These are phyloP conservation scores for Globisporangium ultimum DNA, from an alignment of 352 stramenopile genomes.

Conservation along the genomic window DNA sequence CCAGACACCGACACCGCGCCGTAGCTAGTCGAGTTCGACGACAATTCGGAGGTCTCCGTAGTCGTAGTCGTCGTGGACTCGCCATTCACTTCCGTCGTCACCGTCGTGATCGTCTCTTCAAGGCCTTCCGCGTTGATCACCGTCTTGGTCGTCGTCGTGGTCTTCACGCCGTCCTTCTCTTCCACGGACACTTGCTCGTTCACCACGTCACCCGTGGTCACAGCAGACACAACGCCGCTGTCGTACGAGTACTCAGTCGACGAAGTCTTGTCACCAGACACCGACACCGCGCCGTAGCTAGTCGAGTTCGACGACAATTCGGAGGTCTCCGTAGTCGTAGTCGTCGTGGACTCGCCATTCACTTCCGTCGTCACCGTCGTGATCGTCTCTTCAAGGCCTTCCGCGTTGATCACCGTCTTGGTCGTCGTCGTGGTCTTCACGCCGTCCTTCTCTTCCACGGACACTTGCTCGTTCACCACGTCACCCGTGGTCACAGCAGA, in stretches of 20 bases:
- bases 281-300: no score
- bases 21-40: not conserved
- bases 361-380: slow-evolving; percentile 4
- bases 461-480: not conserved
- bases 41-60: no score
- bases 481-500: not conserved
- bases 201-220: not conserved
- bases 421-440: no score
- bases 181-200: no score
- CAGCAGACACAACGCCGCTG: not conserved
- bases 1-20: not conserved
- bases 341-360: slow-evolving; percentile 5
- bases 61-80: no score
- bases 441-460: not conserved
- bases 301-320: no score
- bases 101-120: no score
- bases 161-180: not conserved
- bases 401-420: no score
- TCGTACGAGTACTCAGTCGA: no score
- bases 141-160: no score
- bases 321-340: not conserved
- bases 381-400: not conserved
- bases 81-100: no score
- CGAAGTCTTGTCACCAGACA: not conserved
- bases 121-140: no score